Percentiles rank a stretch among this genome's conserved stretches.
These are phyloP conservation scores for Phytophthora agathidicida DNA, from an alignment of 352 stramenopile species.

Conservation along the genomic window DNA sequence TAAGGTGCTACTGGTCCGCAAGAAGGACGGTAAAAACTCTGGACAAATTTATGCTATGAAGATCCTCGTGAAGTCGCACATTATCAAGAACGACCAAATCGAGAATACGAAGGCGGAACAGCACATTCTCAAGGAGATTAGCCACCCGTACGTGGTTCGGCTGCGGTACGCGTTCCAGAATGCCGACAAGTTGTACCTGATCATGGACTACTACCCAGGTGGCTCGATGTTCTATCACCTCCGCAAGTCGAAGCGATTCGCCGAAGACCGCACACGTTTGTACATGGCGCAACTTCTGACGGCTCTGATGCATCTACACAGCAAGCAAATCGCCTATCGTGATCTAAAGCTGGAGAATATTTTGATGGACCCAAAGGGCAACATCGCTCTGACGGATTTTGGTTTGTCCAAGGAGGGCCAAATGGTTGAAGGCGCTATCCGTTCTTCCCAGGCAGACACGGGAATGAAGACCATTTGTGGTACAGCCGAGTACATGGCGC, in stretches of 20 bases:
- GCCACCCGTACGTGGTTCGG: slow-evolving; percentile 87
- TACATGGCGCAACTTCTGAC: slow-evolving; percentile 91
- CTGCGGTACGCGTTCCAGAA: slow-evolving; percentile 91
- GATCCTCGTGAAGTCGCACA: slow-evolving; percentile 93
- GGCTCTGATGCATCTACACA: slow-evolving; percentile 89
- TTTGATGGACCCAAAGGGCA: slow-evolving; percentile 87
- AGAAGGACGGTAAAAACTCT: slow-evolving; percentile 89
- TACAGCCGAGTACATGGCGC: slow-evolving; percentile 90
- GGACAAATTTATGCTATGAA: slow-evolving; percentile 95
- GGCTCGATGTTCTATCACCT: slow-evolving; percentile 91
- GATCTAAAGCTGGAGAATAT: slow-evolving; percentile 93
- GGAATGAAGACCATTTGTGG: slow-evolving; percentile 92
- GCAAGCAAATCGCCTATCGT: slow-evolving; percentile 90
- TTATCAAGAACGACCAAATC: slow-evolving; percentile 95
- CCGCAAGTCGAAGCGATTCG: slow-evolving; percentile 87
- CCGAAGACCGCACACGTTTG: slow-evolving; percentile 82
- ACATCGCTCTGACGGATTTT: slow-evolving; percentile 90
- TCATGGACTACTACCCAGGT: slow-evolving; percentile 96
- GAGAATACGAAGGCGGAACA: slow-evolving; percentile 92
- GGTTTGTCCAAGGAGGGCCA: slow-evolving; percentile 89
- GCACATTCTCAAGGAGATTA: slow-evolving; percentile 91
- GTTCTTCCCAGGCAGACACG: slow-evolving; percentile 73
- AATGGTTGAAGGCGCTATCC: slow-evolving; percentile 81
- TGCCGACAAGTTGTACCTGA: slow-evolving; percentile 94
- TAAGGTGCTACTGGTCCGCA: slow-evolving; percentile 95